Evolutionary conservation across 192 early-diverging fungal genomes (phyloP), one percentile per base, ranked within the genome.

Genomic region (Entophlyctis luteolus): DNA sequence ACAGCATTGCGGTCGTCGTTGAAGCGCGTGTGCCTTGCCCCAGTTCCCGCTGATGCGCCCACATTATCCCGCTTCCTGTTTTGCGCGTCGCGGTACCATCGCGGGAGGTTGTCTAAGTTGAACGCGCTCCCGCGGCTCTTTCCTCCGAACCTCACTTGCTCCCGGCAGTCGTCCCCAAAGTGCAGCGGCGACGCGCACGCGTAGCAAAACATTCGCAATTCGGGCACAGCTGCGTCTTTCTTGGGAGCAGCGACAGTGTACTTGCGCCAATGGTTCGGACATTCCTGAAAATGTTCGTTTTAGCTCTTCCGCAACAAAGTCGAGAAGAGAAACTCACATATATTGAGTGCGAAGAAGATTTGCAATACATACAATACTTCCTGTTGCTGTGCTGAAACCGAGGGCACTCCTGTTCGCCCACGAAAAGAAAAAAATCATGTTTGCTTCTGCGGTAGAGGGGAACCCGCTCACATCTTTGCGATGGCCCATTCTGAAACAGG

Each of bases 401-500:
- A 6, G 58, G 34, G 31, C 58, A 59, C 4, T 33, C 20, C 54
- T 55, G 28, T 52, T 16, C 5, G 10, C 20, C 22, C 10, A 20
- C 6, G 10, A 16, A 52, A 52, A 16, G 49, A 27, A 28, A 52
- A n/a, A n/a, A n/a, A n/a, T n/a, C n/a, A n/a, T n/a, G n/a, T n/a
- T n/a, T n/a, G n/a, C n/a, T n/a, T n/a, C n/a, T n/a, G n/a, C n/a
- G n/a, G n/a, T n/a, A 52, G 22, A 52, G 0, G 49, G 28, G 28
- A 52, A 52, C 49, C 5, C 22, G 20, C 10, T 20, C 20, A 60
- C 58, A 18, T 42, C 20, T 49, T 63, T 63, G 8, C 16, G 12
- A 32, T 63, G 60, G 29, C 60, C 60, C 60, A 63, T 47, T 47
- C 60, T 6, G 50, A 4, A 49, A 25, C 60, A 63, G 12, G 16